These are phyloP conservation scores for Trichophyton equinum DNA, from an alignment of 2,329 filamentous ascomycete species.

Conservation along the genomic window DNA sequence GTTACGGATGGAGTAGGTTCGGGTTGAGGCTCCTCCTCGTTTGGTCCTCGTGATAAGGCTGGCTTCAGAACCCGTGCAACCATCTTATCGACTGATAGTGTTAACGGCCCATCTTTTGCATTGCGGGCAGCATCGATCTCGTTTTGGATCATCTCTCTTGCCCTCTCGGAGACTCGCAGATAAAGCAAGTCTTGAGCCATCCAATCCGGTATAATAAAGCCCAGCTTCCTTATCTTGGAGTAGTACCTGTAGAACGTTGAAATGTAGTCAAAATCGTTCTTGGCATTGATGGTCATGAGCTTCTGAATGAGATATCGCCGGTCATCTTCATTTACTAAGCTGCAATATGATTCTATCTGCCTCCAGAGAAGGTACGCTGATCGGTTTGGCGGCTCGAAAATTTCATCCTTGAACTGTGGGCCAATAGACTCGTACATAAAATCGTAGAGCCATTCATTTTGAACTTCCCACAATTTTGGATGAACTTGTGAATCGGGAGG, in stretches of 20 bases:
- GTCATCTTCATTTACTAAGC: not conserved
- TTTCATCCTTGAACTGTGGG: not conserved
- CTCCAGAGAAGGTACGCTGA: slow-evolving; percentile 4
- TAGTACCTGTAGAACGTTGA: not conserved
- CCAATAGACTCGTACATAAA: slow-evolving; percentile 1
- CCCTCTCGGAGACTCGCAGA: not conserved
- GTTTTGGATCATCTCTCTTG: not conserved
- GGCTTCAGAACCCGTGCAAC: not conserved
- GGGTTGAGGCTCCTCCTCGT: not conserved
- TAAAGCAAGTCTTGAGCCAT: slow-evolving; percentile 1
- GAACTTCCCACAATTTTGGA: not conserved
- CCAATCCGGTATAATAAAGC: slow-evolving; percentile 3
- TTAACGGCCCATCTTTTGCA: not conserved
- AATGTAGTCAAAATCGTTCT: slow-evolving; percentile 1
- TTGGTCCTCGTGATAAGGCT: not conserved
- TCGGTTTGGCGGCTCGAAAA: not conserved
- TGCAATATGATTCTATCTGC: slow-evolving; percentile 3
- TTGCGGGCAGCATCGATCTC: slow-evolving; percentile 1
- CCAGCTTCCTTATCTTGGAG: not conserved
- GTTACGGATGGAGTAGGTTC: slow-evolving; percentile 2
- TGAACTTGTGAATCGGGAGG: not conserved
- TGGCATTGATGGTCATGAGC: slow-evolving; percentile 1
- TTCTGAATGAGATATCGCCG: not conserved
- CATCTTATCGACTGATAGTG: not conserved
- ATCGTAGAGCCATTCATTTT: slow-evolving; percentile 5